Conservation (phyloP, 352 stramenopile species). For the Globisporangium echinulatum region DNA sequence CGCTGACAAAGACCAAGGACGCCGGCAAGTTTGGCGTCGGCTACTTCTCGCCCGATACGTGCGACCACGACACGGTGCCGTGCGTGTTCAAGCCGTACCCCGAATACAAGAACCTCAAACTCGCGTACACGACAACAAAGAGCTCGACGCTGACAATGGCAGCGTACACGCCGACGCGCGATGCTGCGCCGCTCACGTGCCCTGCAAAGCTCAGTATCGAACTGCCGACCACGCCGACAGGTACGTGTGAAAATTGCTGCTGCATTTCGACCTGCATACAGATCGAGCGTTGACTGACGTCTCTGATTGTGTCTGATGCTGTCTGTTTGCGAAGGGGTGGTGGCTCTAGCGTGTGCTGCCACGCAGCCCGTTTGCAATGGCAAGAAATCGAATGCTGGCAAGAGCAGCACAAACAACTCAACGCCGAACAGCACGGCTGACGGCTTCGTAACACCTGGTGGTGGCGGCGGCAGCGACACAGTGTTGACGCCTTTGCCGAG, state of each 20-base stretch:
- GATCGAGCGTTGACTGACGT: background rate
- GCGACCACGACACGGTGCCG: slow-evolving; percentile 42
- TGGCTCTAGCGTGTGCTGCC: slow-evolving; percentile 4
- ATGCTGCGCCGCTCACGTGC: slow-evolving; percentile 27
- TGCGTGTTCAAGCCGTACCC: slow-evolving; percentile 67
- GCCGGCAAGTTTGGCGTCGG: slow-evolving; percentile 63
- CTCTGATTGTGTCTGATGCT: background rate
- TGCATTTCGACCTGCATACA: too few relatives aligned
- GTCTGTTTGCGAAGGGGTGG: background rate
- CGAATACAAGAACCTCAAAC: slow-evolving; percentile 66
- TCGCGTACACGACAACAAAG: slow-evolving; percentile 57
- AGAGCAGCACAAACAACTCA: slow-evolving; percentile 7
- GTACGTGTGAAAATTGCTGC: slow-evolving; percentile 11
- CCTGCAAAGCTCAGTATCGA: slow-evolving; percentile 15
- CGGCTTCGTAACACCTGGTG: too few relatives aligned
- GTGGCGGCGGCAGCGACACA: too few relatives aligned
- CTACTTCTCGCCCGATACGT: slow-evolving; percentile 64
- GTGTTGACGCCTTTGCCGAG: too few relatives aligned
- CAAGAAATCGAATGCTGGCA: slow-evolving; percentile 43
- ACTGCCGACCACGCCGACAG: slow-evolving; percentile 25
- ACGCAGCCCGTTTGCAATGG: slow-evolving; percentile 52
- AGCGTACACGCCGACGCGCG: slow-evolving; percentile 28
- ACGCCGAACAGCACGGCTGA: too few relatives aligned
- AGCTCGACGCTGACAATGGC: slow-evolving; percentile 38
- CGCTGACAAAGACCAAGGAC: slow-evolving; percentile 24